Evolutionary conservation across 2,329 filamentous ascomycete species (phyloP).

Genomic region (Coniosporium tulheliwenetii): DNA sequence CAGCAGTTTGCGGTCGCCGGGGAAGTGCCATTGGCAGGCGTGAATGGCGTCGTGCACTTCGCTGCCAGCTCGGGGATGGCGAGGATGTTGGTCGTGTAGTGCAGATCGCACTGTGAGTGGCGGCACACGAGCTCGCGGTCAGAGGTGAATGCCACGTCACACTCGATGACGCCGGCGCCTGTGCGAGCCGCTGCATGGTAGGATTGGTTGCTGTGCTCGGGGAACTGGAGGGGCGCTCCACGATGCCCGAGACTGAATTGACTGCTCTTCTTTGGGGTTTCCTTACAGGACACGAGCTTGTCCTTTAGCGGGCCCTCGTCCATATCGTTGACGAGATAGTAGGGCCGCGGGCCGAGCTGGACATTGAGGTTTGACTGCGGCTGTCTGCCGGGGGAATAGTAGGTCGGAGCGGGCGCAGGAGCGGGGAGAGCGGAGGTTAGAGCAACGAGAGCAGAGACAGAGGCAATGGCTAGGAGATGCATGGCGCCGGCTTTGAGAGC

Average conservation of each 20-base stretch:
- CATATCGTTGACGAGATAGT: slow-evolving; percentile 50
- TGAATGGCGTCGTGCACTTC: slow-evolving; percentile 49
- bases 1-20: slow-evolving; percentile 50
- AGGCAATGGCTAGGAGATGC: too few species aligned
- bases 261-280: slow-evolving; percentile 35
- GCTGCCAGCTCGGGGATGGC: slow-evolving; percentile 42
- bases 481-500: too few species aligned
- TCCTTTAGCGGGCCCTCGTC: slow-evolving; percentile 42
- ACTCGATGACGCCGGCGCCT: slow-evolving; percentile 52
- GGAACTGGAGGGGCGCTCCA: slow-evolving; percentile 46
- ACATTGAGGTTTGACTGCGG: slow-evolving; percentile 17
- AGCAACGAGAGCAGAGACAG: too few species aligned
- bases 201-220: slow-evolving; percentile 46
- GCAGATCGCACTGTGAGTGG: slow-evolving; percentile 51
- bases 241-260: slow-evolving; percentile 47
- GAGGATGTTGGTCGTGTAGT: slow-evolving; percentile 55
- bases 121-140: slow-evolving; percentile 53
- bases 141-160: slow-evolving; percentile 51
- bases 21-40: slow-evolving; percentile 34
- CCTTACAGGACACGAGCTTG: slow-evolving; percentile 42
- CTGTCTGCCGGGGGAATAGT: too few species aligned
- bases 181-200: slow-evolving; percentile 48
- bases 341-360: slow-evolving; percentile 47
- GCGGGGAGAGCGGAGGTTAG: too few species aligned
- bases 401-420: too few species aligned